phyloP scores from a whole-genome alignment of 2,329 filamentous ascomycete genomes.

The Aspergillus ruber region DNA sequence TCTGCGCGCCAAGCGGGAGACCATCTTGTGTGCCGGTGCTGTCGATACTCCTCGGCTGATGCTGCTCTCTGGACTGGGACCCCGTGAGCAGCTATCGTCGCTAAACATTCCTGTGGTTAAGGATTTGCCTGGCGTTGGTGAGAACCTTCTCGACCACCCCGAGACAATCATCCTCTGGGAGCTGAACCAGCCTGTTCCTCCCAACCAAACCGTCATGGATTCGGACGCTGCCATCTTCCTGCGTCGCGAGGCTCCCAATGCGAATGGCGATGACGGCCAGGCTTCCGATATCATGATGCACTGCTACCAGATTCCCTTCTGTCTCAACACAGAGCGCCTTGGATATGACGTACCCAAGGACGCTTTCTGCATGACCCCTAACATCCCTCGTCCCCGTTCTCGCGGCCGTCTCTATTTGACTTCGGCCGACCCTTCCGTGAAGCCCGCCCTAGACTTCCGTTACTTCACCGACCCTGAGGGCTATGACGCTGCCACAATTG shows the following conservation, averaged over 20 bases:
- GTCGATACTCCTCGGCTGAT: conserved; percentile 70
- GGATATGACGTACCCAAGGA: conserved; percentile 67
- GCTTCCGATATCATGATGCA: conserved; percentile 92
- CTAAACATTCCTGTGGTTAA: conserved; percentile 54
- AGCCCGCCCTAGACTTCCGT: conserved; percentile 79
- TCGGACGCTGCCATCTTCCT: conserved; percentile 86
- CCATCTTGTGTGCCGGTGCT: conserved; percentile 71
- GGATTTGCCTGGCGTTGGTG: conserved; percentile 56
- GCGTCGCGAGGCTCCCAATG: conserved; percentile 66
- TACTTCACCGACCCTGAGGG: conserved; percentile 85
- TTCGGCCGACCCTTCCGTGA: conserved; percentile 65
- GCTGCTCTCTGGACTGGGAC: conserved; percentile 49
- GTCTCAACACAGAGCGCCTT: conserved; percentile 73
- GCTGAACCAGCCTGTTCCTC: conserved; percentile 68
- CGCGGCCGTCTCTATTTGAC: conserved; percentile 72
- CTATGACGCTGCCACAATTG: conserved; percentile 76
- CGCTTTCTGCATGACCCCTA: conserved; percentile 89
- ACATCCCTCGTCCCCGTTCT: conserved; percentile 76
- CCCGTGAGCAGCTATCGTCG: conserved; percentile 45
- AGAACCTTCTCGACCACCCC: conserved; percentile 60
- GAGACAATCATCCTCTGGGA: conserved; percentile 68
- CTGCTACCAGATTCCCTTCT: conserved; percentile 93
- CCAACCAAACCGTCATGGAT: conserved; percentile 83
- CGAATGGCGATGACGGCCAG: conserved; percentile 62
- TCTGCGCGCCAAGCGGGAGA: conserved; percentile 62